A percentile compares a stretch with the other conserved stretches of the same genome.
Evolutionary conservation across 495 filamentous ascomycete species (phyloP).

Genomic region (Pseudoneurospora amorphoporcata): DNA sequence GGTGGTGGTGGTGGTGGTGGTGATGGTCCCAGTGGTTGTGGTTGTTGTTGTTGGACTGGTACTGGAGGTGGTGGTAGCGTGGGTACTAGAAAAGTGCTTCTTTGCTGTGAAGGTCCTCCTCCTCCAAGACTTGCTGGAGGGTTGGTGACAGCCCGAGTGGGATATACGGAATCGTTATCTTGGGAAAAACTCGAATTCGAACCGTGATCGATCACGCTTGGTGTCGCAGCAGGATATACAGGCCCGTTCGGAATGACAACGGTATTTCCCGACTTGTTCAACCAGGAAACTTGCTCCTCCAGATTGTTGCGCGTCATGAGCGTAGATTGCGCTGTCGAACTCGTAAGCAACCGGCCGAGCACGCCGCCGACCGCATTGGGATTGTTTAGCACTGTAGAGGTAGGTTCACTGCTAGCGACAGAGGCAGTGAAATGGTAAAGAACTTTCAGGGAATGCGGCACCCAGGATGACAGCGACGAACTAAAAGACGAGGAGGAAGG

Average conservation of each 20-base stretch:
- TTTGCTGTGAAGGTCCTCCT: neutral
- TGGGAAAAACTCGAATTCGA: neutral
- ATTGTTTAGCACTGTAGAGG: constrained; percentile 5
- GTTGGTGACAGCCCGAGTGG: neutral
- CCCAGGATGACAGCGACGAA: neutral
- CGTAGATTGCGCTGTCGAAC: neutral
- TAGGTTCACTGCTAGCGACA: constrained; percentile 7
- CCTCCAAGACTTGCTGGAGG: neutral
- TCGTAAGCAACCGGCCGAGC: constrained; percentile 15
- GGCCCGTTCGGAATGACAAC: neutral
- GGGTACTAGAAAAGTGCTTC: too few relatives aligned
- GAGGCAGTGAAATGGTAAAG: constrained; percentile 9
- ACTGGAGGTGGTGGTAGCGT: neutral
- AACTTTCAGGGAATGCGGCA: neutral
- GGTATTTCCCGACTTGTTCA: neutral
- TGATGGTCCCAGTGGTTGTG: neutral
- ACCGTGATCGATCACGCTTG: neutral
- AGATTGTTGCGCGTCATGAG: constrained; percentile 49
- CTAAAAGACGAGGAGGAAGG: neutral
- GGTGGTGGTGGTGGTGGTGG: neutral
- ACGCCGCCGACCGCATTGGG: constrained; percentile 21
- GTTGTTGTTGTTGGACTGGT: neutral
- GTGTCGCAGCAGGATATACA: neutral
- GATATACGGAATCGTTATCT: neutral
- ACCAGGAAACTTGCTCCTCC: constrained; percentile 12